Base-by-base conservation (phyloP, 1,284 basidiomycete genomes). In the Stygiomarasmius scandens region DNA sequence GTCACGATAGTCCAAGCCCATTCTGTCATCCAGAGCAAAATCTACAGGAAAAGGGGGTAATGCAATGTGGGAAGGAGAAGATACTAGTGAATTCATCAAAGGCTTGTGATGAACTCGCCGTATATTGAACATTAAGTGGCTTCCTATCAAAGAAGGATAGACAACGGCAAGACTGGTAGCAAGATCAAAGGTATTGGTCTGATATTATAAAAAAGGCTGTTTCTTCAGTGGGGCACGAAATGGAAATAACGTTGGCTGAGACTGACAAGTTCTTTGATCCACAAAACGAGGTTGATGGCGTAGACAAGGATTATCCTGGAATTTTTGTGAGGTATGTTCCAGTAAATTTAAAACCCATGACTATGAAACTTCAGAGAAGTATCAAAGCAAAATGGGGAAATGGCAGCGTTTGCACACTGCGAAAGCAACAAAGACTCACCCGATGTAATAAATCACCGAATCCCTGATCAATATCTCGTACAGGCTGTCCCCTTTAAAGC, bases 101-200 rank as follows among this genome's bases (percentile, higher is more conserved):
- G 48, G 27, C 3, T 49, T 49, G 11, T 49, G 32, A 49, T 49
- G 32, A 27, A 49, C 48, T 22, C 48, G 5, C 3, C 48, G 48
- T n/a, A 49, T 49, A 12, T 49, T 49, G 12, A 49, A 29, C 48
- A 49, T 49, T n/a, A 49, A 10, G 29, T 49, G 48, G 32, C 48
- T 49, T 14, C 48, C 48, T 11, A 49, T 49, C 10, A 49, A 32
- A 16, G 48, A 49, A 24, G 48, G 48, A 29, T 49, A 49, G 48
- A 49, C 48, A 9, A 49, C 25, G 6, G 48, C 48, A 9, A 49
- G 25, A 24, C 48, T 32, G 11, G 48, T 49, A 8, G 48, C 48
- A 10, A 49, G 27, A 25, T 49, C 48, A 20, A 49, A 49, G 14
- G 48, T 22, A 14, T 29, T 16, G 25, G 23, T 27, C 48, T 49